Percentiles rank a stretch among this genome's conserved stretches.
phyloP scores from a whole-genome alignment of 805 yeast species.

The Yamadazyma olivae region DNA sequence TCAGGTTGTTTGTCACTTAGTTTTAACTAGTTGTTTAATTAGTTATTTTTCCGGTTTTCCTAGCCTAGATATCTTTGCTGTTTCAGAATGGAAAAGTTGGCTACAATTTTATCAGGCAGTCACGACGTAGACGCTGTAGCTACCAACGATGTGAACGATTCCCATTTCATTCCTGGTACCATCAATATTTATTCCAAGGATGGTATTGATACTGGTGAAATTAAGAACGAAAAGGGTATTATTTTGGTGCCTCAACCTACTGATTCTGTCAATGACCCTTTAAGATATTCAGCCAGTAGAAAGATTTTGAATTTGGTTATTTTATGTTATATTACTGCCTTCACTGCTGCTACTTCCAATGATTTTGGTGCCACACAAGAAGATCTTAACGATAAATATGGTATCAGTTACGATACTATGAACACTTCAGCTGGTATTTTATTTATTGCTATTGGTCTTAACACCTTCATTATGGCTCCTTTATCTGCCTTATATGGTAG shows the following conservation, averaged over 20 bases:
- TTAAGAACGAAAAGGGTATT: constrained; percentile 25
- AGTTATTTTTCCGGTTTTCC: no score
- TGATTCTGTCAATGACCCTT: constrained; percentile 49
- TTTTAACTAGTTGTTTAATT: no score
- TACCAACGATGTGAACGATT: constrained; percentile 16
- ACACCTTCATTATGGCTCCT: constrained; percentile 45
- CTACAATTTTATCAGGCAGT: no score
- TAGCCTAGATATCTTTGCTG: no score
- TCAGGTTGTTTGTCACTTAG: no score
- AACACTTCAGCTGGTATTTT: constrained; percentile 50
- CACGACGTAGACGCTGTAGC: no score
- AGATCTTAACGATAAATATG: constrained; percentile 38
- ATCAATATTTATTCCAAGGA: constrained; percentile 41
- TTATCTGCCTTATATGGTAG: constrained; percentile 44
- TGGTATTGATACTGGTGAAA: constrained; percentile 7
- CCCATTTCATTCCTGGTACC: constrained; percentile 55
- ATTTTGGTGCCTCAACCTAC: constrained; percentile 48
- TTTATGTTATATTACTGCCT: constrained; percentile 40
- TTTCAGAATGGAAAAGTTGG: no score
- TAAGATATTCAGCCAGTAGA: constrained; percentile 38
- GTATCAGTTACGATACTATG: constrained; percentile 43
- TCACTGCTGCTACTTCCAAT: constrained; percentile 50
- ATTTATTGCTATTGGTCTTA: constrained; percentile 42
- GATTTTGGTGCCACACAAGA: constrained; percentile 47
- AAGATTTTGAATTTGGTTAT: constrained; percentile 39